Evolutionary conservation across 2,329 filamentous ascomycete genomes (phyloP), one percentile per base, ranked within the genome.

Genomic region (Aspergillus amoenus): DNA sequence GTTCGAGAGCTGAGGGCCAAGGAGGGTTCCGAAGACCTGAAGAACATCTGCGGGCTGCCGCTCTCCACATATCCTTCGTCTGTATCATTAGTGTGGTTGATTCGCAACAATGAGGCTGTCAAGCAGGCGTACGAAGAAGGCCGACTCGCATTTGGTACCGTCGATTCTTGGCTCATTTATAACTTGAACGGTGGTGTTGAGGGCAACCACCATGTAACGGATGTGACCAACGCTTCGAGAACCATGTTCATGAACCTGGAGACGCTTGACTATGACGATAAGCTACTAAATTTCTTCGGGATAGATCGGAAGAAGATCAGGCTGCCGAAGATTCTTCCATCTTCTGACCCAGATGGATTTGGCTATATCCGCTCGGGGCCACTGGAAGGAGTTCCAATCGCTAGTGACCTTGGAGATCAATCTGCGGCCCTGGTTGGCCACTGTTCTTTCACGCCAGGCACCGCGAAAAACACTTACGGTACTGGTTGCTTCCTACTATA

Each of bases 231-330:
- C 72, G 92, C 92, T 18, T 93, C 89, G 52, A 82, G 92, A 68
- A 96, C 92, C 59, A 95, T 96, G 91, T 94, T 96, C 75, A 93
- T 96, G 88, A 91, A 96, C 76, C 81, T 96, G 53, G 82, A 86
- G 66, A 93, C 87, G 11, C 81, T 91, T 58, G 74, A 92, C 66
- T 96, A 96, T 74, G 90, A 93, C 70, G 85, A 91, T 56, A 81
- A 81, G 41, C 82, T 96, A 24, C 78, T 96, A 24, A 77, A 85
- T 22, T 96, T 95, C 78, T 96, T 96, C 75, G 84, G 84, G 45
- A 83, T 96, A 60, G 87, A 93, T 71, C 76, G 78, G 55, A 81
- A 79, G 40, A 93, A 93, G 73, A 78, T 95, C 42, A 80, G 83
- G 50, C 79, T 96, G 12, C 92, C 92, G n/a, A 85, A 87, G 68